Conservation (phyloP, 805 yeast genomes). For the Ogataea nitratoaversa region DNA sequence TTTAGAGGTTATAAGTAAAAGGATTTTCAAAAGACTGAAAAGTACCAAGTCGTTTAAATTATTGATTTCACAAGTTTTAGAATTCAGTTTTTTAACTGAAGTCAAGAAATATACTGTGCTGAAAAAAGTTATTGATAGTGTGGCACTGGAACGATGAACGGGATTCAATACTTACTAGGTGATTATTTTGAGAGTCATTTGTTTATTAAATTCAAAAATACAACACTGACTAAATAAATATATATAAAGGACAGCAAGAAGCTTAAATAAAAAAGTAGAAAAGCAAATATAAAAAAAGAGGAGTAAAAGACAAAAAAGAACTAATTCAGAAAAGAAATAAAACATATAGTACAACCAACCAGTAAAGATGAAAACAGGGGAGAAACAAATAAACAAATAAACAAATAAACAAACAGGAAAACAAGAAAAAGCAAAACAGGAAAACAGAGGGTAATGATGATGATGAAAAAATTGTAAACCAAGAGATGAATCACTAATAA, state of each 20-base stretch:
- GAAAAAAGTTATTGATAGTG: background rate
- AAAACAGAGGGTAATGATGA: background rate
- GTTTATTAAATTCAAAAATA: no score
- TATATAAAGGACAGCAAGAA: no score
- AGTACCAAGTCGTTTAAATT: no score
- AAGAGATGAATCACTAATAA: no score
- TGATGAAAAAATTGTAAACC: background rate
- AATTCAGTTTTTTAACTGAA: constrained; percentile 9
- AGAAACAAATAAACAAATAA: background rate
- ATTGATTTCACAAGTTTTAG: constrained; percentile 6
- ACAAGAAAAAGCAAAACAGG: background rate
- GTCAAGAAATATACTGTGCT: constrained; percentile 2
- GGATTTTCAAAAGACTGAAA: no score
- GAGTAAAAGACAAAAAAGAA: background rate
- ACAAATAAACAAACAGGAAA: background rate
- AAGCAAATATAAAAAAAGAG: background rate
- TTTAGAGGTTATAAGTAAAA: no score
- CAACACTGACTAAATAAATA: no score
- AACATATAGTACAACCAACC: background rate
- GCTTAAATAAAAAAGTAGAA: no score
- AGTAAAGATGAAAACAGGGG: background rate
- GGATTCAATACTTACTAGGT: no score
- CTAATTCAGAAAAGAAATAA: background rate
- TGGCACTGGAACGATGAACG: no score
- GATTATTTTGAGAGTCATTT: no score